Evolutionary conservation across 345 rosid species (phyloP), one percentile per base, ranked within the genome.

Genomic region (Eucalyptus pauciflora): DNA sequence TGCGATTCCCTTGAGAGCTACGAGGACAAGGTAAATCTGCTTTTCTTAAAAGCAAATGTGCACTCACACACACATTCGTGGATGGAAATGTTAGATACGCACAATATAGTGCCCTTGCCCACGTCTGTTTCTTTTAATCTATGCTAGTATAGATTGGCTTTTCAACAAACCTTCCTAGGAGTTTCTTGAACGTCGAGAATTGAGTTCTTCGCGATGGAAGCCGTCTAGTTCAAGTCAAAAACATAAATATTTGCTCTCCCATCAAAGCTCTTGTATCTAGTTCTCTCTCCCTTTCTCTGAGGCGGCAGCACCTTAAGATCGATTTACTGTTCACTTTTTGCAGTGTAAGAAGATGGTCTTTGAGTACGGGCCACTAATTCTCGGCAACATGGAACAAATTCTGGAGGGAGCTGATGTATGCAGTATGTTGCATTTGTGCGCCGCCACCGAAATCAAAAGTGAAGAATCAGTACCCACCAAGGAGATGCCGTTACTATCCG

Each of bases 261-360:
- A 20, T 76, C 14, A 37, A 76, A 76, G 85, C 29, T 41, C 29
- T 76, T 12, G 29, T 20, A 41, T 10, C 48, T 76, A 41, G 48
- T 22, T 76, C 85, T 76, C 83, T 76, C 85, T 76, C 85, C 85
- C 29, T 20, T 76, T 41, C 48, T 76, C 46, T 14, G 49, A 37
- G 49, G 67, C 60, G 7, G 37, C n/a, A 13, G 45, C 69, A 52
- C 87, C 16, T 86, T 27, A 37, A 33, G 41, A 45, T 31, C n/a
- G 29, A 22, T 10, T 86, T 45, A 10, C 69, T 37, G 45, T 54
- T 41, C 24, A 24, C 41, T 48, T 90, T 49, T 29, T 85, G 92
- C 97, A 96, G 99, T 98, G 99, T 92, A 97, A 98, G 94, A 94
- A 89, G 94, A 25, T 96, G 93, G 99, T 97, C n/a, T 96, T 97